Base-by-base conservation (phyloP, 345 rosid genomes). In the Gossypium herbaceum region DNA sequence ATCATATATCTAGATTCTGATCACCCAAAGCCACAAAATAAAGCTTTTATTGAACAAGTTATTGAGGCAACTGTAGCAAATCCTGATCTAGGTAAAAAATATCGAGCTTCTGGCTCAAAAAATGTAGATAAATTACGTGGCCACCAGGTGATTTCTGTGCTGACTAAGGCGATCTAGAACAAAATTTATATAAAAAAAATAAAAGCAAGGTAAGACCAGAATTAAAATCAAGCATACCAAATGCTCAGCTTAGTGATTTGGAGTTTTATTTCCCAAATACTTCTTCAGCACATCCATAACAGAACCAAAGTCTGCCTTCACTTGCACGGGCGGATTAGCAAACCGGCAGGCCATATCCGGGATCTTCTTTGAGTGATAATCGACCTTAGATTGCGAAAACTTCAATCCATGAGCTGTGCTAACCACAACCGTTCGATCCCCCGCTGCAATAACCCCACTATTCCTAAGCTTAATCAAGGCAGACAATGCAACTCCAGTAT, bases 401-500 rank as follows among this genome's bases (percentile, higher is more conserved):
- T 94, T 94, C 89, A 94, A 85, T 73, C 98, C 97, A 45, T 92
- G 98, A 65, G 98, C 97, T 2, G 98, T 94, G 74, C 96, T 94
- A 57, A 94, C 98, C 80, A 94, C 98, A 41, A 94, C 93, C 0
- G 96, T 88, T 79, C 91, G 58, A 47, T 92, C 98, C 9, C 82
- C 85, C 0, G 92, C 83, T 20, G 80, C 83, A 27, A 94, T 94
- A 71, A 92, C 85, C 78, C 97, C 98, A 17, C 88, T 86, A 11
- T 85, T 84, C 85, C 97, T 88, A 61, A 92, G 93, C 85, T 94
- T 94, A 65, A 81, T 77, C 86, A 94, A 61, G 2, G 98, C 97
- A 0, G 97, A 87, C 59, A 94, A 75, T 4, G 98, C 98, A 51
- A 94, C 97, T 59, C 98, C 98, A 3, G 98, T 92, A 75, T 94